A percentile compares a stretch with the other conserved stretches of the same genome.
Conservation (phyloP, 2,329 filamentous ascomycete genomes). For the Cadophora malorum region DNA sequence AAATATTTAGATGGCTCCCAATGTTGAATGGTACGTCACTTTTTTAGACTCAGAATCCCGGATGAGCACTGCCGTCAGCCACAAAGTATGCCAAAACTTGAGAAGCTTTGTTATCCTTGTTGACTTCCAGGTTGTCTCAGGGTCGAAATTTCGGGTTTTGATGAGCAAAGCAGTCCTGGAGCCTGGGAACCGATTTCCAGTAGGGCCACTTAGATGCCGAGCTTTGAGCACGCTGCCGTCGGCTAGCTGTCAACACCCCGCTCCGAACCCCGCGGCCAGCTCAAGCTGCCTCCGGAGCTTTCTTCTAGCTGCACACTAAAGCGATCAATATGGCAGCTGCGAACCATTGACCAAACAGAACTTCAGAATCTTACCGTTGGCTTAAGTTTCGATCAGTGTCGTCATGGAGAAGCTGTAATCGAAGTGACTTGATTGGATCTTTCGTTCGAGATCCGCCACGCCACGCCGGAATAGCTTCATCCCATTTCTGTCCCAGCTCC, state of each 20-base stretch:
- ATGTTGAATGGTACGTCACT: not conserved
- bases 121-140: not conserved
- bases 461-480: not conserved
- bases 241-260: constrained; percentile 3
- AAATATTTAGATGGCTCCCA: too few relatives aligned
- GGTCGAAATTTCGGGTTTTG: not conserved
- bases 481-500: not conserved
- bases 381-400: not conserved
- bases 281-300: not conserved
- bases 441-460: too few relatives aligned
- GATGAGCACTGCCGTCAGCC: not conserved
- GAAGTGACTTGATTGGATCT: not conserved
- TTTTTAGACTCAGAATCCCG: not conserved
- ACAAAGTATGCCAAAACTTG: not conserved
- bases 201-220: constrained; percentile 7
- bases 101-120: not conserved
- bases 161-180: not conserved
- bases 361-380: too few relatives aligned
- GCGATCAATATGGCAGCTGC: not conserved
- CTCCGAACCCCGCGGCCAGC: constrained; percentile 5
- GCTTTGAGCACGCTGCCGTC: not conserved
- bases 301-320: constrained; percentile 6
- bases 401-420: constrained; percentile 8
- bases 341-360: constrained; percentile 3
- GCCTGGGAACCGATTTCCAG: not conserved